These are phyloP conservation scores for Hypoxylon sp. DNA, from an alignment of 2,329 filamentous ascomycete genomes.

Conservation along the genomic window DNA sequence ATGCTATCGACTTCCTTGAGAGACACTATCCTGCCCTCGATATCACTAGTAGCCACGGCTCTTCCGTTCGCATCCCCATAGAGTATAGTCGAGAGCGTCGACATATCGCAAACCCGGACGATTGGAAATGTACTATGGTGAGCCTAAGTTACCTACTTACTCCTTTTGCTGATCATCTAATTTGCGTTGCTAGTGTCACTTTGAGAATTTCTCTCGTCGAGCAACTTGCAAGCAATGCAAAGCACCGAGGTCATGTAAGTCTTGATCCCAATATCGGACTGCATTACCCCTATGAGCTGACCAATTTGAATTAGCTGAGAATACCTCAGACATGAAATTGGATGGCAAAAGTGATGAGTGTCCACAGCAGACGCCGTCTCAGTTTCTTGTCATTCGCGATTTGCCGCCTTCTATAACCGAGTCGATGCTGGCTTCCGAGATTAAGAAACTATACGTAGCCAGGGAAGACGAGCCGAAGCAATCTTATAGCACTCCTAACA, in stretches of 20 bases:
- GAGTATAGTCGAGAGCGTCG: constrained; percentile 55
- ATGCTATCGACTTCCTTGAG: constrained; percentile 58
- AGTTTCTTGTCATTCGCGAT: constrained; percentile 81
- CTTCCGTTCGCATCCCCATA: constrained; percentile 53
- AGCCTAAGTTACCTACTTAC: constrained; percentile 17
- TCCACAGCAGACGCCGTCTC: constrained; percentile 70
- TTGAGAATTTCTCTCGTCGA: constrained; percentile 54
- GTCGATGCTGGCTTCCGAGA: constrained; percentile 77
- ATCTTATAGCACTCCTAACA: constrained; percentile 61
- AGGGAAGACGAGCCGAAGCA: constrained; percentile 66
- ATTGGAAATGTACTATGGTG: constrained; percentile 58
- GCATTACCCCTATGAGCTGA: constrained; percentile 2
- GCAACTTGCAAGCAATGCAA: constrained; percentile 55
- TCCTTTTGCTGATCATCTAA: constrained; percentile 22
- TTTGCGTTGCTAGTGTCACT: constrained; percentile 49
- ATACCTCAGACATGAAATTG: constrained; percentile 55
- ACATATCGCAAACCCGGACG: constrained; percentile 53
- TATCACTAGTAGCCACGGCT: constrained; percentile 52
- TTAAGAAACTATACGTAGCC: constrained; percentile 77
- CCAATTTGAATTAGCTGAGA: constrained; percentile 45
- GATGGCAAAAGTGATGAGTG: constrained; percentile 64
- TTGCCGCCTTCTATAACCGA: constrained; percentile 79
- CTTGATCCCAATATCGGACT: background rate
- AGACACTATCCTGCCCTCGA: constrained; percentile 55
- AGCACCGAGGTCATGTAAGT: constrained; percentile 53